Evolutionary conservation across 495 filamentous ascomycete species (phyloP), one percentile per base, ranked within the genome.

Genomic region (Hypoxylon perforatum): DNA sequence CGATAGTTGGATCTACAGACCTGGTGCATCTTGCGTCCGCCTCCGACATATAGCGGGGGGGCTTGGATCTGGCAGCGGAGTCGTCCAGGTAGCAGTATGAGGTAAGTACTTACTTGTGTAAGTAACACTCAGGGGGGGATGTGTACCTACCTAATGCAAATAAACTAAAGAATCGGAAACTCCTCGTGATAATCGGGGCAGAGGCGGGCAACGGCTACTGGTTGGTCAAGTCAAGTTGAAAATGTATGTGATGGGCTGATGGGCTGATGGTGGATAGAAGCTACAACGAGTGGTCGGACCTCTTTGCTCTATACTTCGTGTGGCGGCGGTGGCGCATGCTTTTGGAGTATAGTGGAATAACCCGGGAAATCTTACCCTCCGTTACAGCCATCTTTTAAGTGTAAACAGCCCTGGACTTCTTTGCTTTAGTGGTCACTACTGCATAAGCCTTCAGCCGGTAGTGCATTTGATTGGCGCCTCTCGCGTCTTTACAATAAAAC

Each of bases 391-490:
- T 45, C 10, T 2, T 11, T 38, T 11, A n/a, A 3, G 3, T 3
- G n/a, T n/a, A 4, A 42, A 15, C 15, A 3, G 14, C 15, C 15
- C 30, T n/a, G n/a, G n/a, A n/a, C n/a, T n/a, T n/a, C n/a, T n/a
- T n/a, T n/a, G n/a, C n/a, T n/a, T n/a, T n/a, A n/a, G n/a, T n/a
- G n/a, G n/a, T n/a, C n/a, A n/a, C 56, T 4, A 38, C 45, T 41
- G 1, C 19, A 2, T 22, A 1, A 15, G 1, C 21, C 59, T 44
- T 33, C 38, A 14, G 11, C 47, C 57, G 47, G 52, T 48, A 57
- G 14, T 59, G 49, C 15, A 50, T 69, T 69, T 69, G 65, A 69
- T 69, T 69, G 65, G 65, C 65, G 65, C 65, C 65, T 63, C 54
- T 56, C 65, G 65, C 65, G 66, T 69, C 56, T 69, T 60, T 25